Percentiles rank a stretch among this genome's conserved stretches.
phyloP scores from a whole-genome alignment of 441 rosid species.

The Melastoma candidum region DNA sequence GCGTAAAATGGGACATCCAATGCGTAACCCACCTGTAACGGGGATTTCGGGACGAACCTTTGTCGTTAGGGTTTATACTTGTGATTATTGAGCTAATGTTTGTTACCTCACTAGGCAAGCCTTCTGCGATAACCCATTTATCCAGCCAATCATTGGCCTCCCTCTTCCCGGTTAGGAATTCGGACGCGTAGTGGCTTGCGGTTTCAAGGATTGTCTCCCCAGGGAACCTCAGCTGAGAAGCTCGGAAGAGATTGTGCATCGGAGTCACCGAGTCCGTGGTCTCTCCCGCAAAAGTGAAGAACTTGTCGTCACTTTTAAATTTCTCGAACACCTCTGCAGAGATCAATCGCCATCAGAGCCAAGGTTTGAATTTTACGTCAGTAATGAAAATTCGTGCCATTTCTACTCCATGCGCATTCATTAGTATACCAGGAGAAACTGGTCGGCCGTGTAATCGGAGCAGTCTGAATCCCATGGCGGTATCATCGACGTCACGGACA shows the following conservation, averaged over 20 bases:
- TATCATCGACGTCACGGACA: constrained; percentile 81
- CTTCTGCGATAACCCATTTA: constrained; percentile 38
- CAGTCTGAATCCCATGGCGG: constrained; percentile 86
- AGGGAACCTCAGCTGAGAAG: constrained; percentile 39
- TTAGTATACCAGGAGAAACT: constrained; percentile 56
- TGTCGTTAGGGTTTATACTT: too few species aligned
- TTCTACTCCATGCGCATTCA: too few species aligned
- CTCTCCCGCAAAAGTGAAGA: constrained; percentile 63
- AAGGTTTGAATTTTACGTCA: neutral
- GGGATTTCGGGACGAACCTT: too few species aligned
- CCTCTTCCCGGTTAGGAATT: too few species aligned
- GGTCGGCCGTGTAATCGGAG: constrained; percentile 59
- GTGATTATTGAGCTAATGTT: too few species aligned
- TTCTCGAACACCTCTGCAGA: constrained; percentile 55
- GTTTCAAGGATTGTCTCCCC: too few species aligned
- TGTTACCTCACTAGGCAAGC: constrained; percentile 81
- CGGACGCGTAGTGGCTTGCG: too few species aligned
- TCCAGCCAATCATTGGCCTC: too few species aligned
- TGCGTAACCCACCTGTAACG: constrained; percentile 24
- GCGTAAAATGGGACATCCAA: constrained; percentile 77
- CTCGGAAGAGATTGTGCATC: constrained; percentile 70
- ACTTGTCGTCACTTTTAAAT: constrained; percentile 61
- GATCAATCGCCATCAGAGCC: too few species aligned
- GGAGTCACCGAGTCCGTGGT: constrained; percentile 84
- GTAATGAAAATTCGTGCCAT: too few species aligned